Base-by-base conservation (phyloP, 768 basidiomycete species). In the Mycena venus region DNA sequence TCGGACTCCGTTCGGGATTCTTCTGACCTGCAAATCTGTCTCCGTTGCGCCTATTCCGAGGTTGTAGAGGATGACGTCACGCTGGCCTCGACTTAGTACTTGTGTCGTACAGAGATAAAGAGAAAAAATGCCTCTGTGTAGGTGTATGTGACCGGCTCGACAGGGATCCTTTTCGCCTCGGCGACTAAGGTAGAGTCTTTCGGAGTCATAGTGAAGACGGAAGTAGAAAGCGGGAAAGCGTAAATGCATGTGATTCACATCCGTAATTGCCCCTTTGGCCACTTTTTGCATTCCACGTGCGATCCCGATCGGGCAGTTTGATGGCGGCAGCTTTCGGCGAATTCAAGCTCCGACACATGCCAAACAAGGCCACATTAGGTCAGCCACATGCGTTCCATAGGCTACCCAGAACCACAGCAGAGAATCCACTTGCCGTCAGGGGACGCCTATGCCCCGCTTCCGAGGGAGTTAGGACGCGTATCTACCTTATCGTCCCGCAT, bases 51-150 rank as follows among this genome's bases (percentile, higher is more conserved):
- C 98, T 70, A 99, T 84, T 42, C 98, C 97, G 40, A 99, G 88
- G 84, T 99, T 99, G 86, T 99, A 99, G 12, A 99, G 86, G 75
- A 98, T 94, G 42, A 99, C 91, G 80, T 99, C 97, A 32, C 95
- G 90, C 86, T 90, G 65, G 3, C 31, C 29, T 8, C n/a, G 21
- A 27, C 34, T 51, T 25, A 71, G 61, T 19, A 23, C 29, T 47
- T 34, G 36, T 31, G 21, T 21, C 32, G 51, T 14, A 47, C 32
- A n/a, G 10, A 49, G 40, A 53, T 10, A 23, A 32, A 29, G 17
- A 17, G 29, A 53, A 38, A 38, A 19, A 38, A 42, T 77, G 86
- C 89, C 83, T 98, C 96, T 10, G 93, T 92, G 83, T 95, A 99
- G 25, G 82, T 87, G 84, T 91, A 97, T 49, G 91, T 90, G 49